phyloP scores from a whole-genome alignment of 352 stramenopile species.

The Phytophthora vignae region DNA sequence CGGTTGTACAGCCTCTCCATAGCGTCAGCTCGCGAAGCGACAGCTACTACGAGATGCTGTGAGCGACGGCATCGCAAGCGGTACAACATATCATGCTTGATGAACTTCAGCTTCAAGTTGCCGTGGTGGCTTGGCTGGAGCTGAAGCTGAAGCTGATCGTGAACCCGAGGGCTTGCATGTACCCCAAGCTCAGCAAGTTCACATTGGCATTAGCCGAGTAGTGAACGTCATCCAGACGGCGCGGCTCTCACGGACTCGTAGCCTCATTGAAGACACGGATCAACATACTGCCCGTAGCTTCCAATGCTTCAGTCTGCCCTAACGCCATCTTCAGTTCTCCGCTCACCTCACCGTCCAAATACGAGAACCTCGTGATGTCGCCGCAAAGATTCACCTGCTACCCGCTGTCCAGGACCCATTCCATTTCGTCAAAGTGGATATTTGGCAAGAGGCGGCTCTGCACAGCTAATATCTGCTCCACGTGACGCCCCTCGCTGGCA shows the following conservation, averaged over 20 bases:
- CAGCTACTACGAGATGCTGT: not conserved
- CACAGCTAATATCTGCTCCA: not conserved
- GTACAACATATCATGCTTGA: not conserved
- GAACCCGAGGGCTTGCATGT: not conserved
- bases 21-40: not conserved
- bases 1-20: not conserved
- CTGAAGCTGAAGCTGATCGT: not conserved
- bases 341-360: not conserved
- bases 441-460: not conserved
- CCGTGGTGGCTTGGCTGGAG: not conserved
- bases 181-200: not conserved
- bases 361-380: not conserved
- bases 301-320: not conserved
- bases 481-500: not conserved
- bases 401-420: not conserved
- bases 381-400: not conserved
- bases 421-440: not conserved
- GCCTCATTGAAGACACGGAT: not conserved
- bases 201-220: not conserved
- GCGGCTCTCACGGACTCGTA: not conserved
- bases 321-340: not conserved
- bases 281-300: not conserved
- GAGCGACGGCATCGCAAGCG: not conserved
- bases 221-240: not conserved
- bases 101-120: not conserved